Conservation (phyloP, 805 yeast genomes). For the Hanseniaspora taiwanica region DNA sequence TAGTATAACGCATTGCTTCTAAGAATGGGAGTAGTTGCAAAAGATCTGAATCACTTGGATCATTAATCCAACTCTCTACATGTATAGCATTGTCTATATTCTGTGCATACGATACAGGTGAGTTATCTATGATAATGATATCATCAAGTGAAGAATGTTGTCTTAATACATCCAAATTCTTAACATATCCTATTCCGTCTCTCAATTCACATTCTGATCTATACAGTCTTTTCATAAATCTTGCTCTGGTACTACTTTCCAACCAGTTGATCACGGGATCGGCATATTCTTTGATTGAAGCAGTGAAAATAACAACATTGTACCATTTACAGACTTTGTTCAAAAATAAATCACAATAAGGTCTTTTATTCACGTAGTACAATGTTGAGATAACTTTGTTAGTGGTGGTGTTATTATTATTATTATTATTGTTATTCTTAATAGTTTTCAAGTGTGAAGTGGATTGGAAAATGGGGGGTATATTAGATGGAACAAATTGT, state of each 20-base stretch:
- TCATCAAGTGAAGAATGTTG: neutral
- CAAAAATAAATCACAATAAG: constrained; percentile 77
- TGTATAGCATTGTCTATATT: constrained; percentile 82
- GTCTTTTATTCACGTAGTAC: constrained; percentile 84
- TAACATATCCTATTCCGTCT: constrained; percentile 76
- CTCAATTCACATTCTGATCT: constrained; percentile 67
- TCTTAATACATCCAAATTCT: constrained; percentile 35
- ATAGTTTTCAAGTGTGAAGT: too few species aligned
- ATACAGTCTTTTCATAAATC: constrained; percentile 52
- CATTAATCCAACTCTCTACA: constrained; percentile 97
- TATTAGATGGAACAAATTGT: constrained; percentile 26
- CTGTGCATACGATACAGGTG: constrained; percentile 76
- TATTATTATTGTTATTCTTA: neutral
- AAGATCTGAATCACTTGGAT: constrained; percentile 79
- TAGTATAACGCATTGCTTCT: constrained; percentile 54
- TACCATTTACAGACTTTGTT: constrained; percentile 75
- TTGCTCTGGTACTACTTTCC: constrained; percentile 43
- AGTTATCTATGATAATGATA: constrained; percentile 71
- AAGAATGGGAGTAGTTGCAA: constrained; percentile 71
- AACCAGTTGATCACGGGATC: constrained; percentile 93
- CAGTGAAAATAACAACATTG: constrained; percentile 83
- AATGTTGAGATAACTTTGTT: constrained; percentile 59
- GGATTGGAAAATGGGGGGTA: neutral
- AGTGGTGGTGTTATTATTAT: constrained; percentile 11
- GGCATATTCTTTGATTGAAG: constrained; percentile 88